phyloP scores from a whole-genome alignment of 192 early-diverging fungal genomes.

The Linnemannia exigua region DNA sequence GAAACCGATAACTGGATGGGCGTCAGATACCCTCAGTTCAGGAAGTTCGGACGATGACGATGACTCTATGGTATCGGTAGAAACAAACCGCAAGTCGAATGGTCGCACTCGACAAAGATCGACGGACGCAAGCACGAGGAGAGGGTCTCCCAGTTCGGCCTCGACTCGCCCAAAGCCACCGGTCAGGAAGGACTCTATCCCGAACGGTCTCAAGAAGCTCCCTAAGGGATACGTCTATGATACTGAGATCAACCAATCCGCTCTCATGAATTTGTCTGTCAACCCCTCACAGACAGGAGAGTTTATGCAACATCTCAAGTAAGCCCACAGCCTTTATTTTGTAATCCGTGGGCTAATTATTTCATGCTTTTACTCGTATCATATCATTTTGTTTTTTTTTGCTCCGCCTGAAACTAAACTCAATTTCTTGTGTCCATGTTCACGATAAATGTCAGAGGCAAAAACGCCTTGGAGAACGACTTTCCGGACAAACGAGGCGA shows the following conservation, averaged over 20 bases:
- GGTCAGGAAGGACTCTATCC: slow-evolving; percentile 20
- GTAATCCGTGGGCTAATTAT: background rate
- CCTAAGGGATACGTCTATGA: slow-evolving; percentile 57
- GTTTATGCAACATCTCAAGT: slow-evolving; percentile 49
- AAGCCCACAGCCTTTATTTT: slow-evolving; percentile 2
- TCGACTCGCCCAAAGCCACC: background rate
- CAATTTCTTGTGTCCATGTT: background rate
- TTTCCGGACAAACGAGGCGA: slow-evolving; percentile 45
- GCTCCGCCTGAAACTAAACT: background rate
- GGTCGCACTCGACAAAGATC: background rate
- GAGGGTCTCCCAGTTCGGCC: background rate
- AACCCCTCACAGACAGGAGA: slow-evolving; percentile 55
- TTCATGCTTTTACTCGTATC: background rate
- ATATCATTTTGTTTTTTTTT: background rate
- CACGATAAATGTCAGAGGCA: slow-evolving; percentile 15
- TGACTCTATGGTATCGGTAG: slow-evolving; percentile 6
- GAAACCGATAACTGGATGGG: slow-evolving; percentile 33
- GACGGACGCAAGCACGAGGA: background rate
- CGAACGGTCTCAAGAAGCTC: slow-evolving; percentile 52
- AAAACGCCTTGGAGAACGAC: slow-evolving; percentile 40
- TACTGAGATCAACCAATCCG: slow-evolving; percentile 44
- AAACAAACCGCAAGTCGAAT: background rate
- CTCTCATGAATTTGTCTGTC: slow-evolving; percentile 43
- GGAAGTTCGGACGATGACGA: slow-evolving; percentile 34
- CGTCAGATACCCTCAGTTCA: slow-evolving; percentile 41